A percentile compares a stretch with the other conserved stretches of the same genome.
phyloP scores from a whole-genome alignment of 2,329 filamentous ascomycete species.

The Colletotrichum sp. region DNA sequence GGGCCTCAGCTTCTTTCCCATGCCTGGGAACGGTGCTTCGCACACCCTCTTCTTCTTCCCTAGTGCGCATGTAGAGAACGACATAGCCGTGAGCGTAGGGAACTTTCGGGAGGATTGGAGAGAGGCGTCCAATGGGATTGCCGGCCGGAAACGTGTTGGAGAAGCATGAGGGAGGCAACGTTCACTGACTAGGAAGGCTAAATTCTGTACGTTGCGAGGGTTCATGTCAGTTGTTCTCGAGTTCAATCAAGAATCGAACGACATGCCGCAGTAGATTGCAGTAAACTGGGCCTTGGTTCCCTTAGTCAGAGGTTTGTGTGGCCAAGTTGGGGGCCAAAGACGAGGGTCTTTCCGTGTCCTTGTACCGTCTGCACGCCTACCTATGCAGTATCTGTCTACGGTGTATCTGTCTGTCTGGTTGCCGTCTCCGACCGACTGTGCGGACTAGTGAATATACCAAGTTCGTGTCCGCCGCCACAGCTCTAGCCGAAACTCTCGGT shows the following conservation, averaged over 20 bases:
- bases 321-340: not conserved
- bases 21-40: not conserved
- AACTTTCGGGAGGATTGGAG: slow-evolving; percentile 15
- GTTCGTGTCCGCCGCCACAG: not conserved
- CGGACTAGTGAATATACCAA: not conserved
- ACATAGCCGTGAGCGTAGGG: not conserved
- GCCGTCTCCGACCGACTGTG: not conserved
- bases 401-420: not conserved
- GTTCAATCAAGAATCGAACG: not conserved
- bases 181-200: not conserved
- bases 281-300: not conserved
- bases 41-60: not conserved
- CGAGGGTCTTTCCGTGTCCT: not conserved
- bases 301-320: not conserved
- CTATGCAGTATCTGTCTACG: too few species aligned
- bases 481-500: slow-evolving; percentile 11
- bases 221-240: slow-evolving; percentile 1
- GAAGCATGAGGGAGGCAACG: not conserved
- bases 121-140: slow-evolving; percentile 17
- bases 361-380: not conserved
- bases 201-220: not conserved
- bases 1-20: slow-evolving; percentile 12
- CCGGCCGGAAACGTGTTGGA: not conserved
- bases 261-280: not conserved
- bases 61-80: not conserved